phyloP scores from a whole-genome alignment of 2,329 filamentous ascomycete genomes.

The Clarireedia hainanense region DNA sequence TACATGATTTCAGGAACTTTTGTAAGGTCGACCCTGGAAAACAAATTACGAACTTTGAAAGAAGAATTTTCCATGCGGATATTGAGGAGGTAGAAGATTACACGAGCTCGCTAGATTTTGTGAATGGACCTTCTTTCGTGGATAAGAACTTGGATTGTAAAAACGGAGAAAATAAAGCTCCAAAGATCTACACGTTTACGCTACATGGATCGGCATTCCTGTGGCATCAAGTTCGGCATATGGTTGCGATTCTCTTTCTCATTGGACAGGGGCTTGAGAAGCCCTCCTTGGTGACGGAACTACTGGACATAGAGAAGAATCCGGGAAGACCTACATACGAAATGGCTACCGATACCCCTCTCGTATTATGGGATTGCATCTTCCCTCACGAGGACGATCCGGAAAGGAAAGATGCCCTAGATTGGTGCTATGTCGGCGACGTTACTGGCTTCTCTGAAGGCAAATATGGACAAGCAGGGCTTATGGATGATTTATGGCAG shows the following conservation, averaged over 20 bases:
- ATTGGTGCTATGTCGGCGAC: conserved; percentile 76
- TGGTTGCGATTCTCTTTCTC: conserved; percentile 87
- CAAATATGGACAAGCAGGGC: conserved; percentile 56
- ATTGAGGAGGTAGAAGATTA: conserved; percentile 61
- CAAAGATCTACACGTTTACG: conserved; percentile 79
- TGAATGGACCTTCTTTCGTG: conserved; percentile 26
- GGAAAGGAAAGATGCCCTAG: conserved; percentile 49
- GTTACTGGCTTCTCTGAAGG: conserved; percentile 44
- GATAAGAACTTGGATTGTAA: not conserved
- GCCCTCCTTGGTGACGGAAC: conserved; percentile 61
- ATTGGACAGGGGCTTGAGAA: conserved; percentile 81
- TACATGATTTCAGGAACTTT: conserved; percentile 93
- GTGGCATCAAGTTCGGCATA: conserved; percentile 96
- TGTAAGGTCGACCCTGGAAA: conserved; percentile 90
- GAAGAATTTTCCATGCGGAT: conserved; percentile 71
- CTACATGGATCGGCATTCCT: conserved; percentile 88
- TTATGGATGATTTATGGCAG: conserved; percentile 72
- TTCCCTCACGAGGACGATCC: conserved; percentile 53
- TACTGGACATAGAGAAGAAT: conserved; percentile 65
- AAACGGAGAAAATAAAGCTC: conserved; percentile 9
- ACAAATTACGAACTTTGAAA: conserved; percentile 75
- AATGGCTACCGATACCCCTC: conserved; percentile 82
- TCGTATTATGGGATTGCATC: conserved; percentile 94
- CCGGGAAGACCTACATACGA: conserved; percentile 78
- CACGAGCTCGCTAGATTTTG: conserved; percentile 47